Evolutionary conservation across 352 stramenopile genomes (phyloP), one percentile per base, ranked within the genome.

Genomic region (Pythium brassicae): DNA sequence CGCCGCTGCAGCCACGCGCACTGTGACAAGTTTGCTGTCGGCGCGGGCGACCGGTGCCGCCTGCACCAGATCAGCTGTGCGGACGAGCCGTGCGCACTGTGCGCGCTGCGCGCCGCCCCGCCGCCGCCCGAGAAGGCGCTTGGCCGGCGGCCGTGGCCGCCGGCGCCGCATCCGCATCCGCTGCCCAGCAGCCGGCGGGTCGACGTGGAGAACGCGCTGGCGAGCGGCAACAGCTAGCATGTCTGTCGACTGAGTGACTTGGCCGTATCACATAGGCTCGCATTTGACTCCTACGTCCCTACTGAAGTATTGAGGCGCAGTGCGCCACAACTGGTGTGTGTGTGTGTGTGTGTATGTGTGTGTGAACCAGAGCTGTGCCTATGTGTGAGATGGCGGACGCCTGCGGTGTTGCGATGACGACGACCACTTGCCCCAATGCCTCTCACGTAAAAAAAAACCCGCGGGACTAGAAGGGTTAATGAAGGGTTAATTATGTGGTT

Each of bases 1-100:
- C 59, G 54, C 14, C 69, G 65, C 23, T 90, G 80, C 53, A 70
- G 70, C 49, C 80, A 90, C 47, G 68, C 71, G 12, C 68, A 78
- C 44, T 90, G 80, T 51, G 75, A 76, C 49, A 87, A 90, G 53
- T 88, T 86, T 59, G 72, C 69, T 6, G 66, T 68, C n/a, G 59
- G 55, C 3, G 37, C 50, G 17, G 50, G 55, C 12, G 56, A 64
- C 25, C 73, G 61, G 17, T 87, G 76, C 43, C 56, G 72, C 2
- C 39, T 86, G 40, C 80, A 90, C 37, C 59, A 78, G 48, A 78
- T 78, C 26, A 74, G 69, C 49, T 82, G 72, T 57, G 50, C 64
- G 27, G 63, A 83, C 20, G 62, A 77, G 45, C 76, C 76, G 1
- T 90, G 80, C 53, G 55, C 59, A n/a, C 52, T 90, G 37, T 88